phyloP scores from a whole-genome alignment of 129 eudicot genomes.

The Centrapalus pauciflorus region DNA sequence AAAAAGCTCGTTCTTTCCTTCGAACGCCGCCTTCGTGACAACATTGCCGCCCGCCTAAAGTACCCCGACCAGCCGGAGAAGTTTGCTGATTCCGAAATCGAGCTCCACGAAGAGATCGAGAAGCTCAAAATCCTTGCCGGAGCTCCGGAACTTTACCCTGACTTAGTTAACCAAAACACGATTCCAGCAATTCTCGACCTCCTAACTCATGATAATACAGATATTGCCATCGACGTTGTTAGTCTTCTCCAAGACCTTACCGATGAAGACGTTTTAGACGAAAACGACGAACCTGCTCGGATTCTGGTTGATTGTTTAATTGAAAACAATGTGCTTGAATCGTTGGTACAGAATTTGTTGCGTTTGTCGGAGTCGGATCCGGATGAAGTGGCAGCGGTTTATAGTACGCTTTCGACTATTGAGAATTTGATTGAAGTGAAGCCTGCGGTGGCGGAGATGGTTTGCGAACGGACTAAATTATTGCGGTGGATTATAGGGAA shows the following conservation, averaged over 20 bases:
- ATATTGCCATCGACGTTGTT: slow-evolving; percentile 77
- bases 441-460: slow-evolving; percentile 84
- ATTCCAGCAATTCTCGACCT: slow-evolving; percentile 61
- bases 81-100: slow-evolving; percentile 94
- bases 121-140: slow-evolving; percentile 91
- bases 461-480: slow-evolving; percentile 84
- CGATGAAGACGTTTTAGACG: slow-evolving; percentile 81
- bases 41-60: slow-evolving; percentile 91
- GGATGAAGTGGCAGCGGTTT: slow-evolving; percentile 72
- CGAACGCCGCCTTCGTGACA: slow-evolving; percentile 91
- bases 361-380: slow-evolving; percentile 59
- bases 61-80: slow-evolving; percentile 90
- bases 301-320: slow-evolving; percentile 64
- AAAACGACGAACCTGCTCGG: slow-evolving; percentile 65
- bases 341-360: slow-evolving; percentile 62
- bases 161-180: slow-evolving; percentile 60
- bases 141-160: slow-evolving; percentile 88
- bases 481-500: slow-evolving; percentile 82
- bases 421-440: slow-evolving; percentile 89
- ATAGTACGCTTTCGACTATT: slow-evolving; percentile 60
- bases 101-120: slow-evolving; percentile 86
- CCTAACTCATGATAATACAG: slow-evolving; percentile 77
- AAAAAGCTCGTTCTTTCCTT: slow-evolving; percentile 75
- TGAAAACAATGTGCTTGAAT: slow-evolving; percentile 81
- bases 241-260: slow-evolving; percentile 73